Percentiles rank a stretch among this genome's conserved stretches.
Conservation (phyloP, 1,284 basidiomycete genomes). For the Sanghuangporus weigelae region DNA sequence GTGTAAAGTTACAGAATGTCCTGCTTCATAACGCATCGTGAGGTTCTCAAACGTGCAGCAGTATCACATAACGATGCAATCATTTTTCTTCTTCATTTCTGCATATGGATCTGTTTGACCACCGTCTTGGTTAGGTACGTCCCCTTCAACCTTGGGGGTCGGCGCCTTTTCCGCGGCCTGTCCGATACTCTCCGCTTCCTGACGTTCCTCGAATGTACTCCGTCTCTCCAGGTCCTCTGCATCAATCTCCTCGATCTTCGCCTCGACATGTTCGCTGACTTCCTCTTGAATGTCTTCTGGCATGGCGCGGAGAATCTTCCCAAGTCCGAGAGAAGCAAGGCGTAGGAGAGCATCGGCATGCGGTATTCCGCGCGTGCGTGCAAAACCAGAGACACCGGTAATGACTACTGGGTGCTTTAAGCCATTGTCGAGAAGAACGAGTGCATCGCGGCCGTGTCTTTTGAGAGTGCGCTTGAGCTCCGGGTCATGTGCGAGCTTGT, state of each 20-base stretch:
- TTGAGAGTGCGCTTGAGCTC: conserved; percentile 14
- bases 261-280: conserved; percentile 9
- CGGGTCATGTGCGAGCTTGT: conserved; percentile 8
- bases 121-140: neutral
- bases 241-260: conserved; percentile 20
- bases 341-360: conserved; percentile 22
- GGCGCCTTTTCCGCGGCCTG: conserved; percentile 4
- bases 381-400: conserved; percentile 22
- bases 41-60: neutral
- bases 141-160: conserved; percentile 13
- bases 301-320: conserved; percentile 19
- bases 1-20: neutral
- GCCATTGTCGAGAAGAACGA: conserved; percentile 21
- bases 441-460: conserved; percentile 20
- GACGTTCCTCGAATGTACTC: conserved; percentile 15
- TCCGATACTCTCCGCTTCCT: conserved; percentile 18
- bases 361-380: conserved; percentile 20
- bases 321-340: conserved; percentile 19
- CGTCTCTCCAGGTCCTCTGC: conserved; percentile 21
- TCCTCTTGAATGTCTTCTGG: conserved; percentile 17
- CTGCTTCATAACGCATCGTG: neutral
- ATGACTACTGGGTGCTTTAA: conserved; percentile 22
- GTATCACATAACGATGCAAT: conserved; percentile 17
- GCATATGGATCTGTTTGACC: conserved; percentile 16
- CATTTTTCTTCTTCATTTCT: conserved; percentile 18